Percentiles rank a stretch among this genome's conserved stretches.
These are phyloP conservation scores for Chlorella vulgaris DNA, from an alignment of 139 green algal species.

Conservation along the genomic window DNA sequence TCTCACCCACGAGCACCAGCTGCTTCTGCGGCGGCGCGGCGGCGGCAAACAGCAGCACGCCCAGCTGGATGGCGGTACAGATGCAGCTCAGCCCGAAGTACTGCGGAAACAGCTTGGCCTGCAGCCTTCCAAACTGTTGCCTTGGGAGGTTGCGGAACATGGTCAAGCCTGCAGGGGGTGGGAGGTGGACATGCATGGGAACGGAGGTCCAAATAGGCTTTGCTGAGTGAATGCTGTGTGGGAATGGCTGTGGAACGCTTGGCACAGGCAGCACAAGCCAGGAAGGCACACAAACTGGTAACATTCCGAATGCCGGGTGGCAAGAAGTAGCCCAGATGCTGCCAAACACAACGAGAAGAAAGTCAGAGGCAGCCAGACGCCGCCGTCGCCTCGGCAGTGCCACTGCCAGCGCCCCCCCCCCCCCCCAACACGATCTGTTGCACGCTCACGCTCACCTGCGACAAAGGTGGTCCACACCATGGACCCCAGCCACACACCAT, in stretches of 20 bases:
- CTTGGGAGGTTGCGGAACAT: conserved; percentile 76
- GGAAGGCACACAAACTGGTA: too few relatives aligned
- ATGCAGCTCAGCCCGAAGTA: conserved; percentile 18
- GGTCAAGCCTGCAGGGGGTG: conserved; percentile 44
- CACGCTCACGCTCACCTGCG: not conserved
- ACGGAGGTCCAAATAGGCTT: not conserved
- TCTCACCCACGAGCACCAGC: conserved; percentile 20
- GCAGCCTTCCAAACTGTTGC: conserved; percentile 69
- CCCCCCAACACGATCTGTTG: too few relatives aligned
- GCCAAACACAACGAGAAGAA: too few relatives aligned
- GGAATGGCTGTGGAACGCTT: not conserved
- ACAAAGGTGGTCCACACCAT: conserved; percentile 47
- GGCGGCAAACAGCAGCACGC: conserved; percentile 1
- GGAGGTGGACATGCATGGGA: not conserved
- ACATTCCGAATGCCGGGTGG: too few relatives aligned
- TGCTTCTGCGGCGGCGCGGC: conserved; percentile 9
- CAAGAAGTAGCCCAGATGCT: too few relatives aligned
- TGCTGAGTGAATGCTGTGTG: not conserved
- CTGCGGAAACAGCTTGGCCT: conserved; percentile 68
- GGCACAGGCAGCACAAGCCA: too few relatives aligned
- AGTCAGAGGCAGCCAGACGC: too few relatives aligned
- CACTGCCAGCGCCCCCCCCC: too few relatives aligned
- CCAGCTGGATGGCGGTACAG: conserved; percentile 24
- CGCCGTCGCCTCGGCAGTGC: too few relatives aligned
- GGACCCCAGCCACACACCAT: conserved; percentile 45